A percentile compares a stretch with the other conserved stretches of the same genome.
Conservation (phyloP, 2,329 filamentous ascomycete species). For the Rutstroemia sp. region DNA sequence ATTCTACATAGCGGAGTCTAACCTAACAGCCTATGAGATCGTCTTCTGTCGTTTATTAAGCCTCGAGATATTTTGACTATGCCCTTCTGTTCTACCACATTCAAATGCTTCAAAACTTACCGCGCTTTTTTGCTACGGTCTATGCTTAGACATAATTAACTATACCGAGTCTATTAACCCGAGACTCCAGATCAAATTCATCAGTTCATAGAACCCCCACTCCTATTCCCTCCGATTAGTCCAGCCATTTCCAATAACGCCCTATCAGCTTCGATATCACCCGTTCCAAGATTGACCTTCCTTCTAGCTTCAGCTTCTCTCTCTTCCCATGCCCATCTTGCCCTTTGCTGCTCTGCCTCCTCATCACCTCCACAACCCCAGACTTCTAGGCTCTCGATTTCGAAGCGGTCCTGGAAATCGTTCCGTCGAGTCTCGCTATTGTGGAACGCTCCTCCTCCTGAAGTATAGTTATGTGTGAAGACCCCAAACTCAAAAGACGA, state of each 20-base stretch:
- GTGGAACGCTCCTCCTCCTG: slow-evolving; percentile 60
- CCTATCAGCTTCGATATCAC: slow-evolving; percentile 69
- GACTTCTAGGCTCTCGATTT: slow-evolving; percentile 65
- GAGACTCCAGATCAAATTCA: slow-evolving; percentile 4
- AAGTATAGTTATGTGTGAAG: slow-evolving; percentile 60
- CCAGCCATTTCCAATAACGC: slow-evolving; percentile 82
- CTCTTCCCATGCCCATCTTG: slow-evolving; percentile 79
- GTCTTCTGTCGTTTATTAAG: neutral
- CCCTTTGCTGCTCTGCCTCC: slow-evolving; percentile 67
- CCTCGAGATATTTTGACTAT: too few relatives aligned
- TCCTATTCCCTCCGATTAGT: slow-evolving; percentile 61
- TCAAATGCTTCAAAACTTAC: neutral
- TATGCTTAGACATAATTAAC: neutral
- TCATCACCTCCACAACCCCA: slow-evolving; percentile 73
- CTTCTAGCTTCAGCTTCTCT: slow-evolving; percentile 74
- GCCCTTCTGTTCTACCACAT: neutral
- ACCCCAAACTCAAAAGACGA: slow-evolving; percentile 69
- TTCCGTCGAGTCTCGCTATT: slow-evolving; percentile 44
- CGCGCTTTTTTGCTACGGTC: neutral
- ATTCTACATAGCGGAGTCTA: neutral
- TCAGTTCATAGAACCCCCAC: slow-evolving; percentile 62
- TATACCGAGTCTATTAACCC: neutral
- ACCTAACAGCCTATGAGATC: neutral
- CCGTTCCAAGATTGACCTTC: slow-evolving; percentile 70
- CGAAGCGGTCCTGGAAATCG: slow-evolving; percentile 67